phyloP scores from a whole-genome alignment of 805 yeast species.

The Kluyveromyces aestuarii region DNA sequence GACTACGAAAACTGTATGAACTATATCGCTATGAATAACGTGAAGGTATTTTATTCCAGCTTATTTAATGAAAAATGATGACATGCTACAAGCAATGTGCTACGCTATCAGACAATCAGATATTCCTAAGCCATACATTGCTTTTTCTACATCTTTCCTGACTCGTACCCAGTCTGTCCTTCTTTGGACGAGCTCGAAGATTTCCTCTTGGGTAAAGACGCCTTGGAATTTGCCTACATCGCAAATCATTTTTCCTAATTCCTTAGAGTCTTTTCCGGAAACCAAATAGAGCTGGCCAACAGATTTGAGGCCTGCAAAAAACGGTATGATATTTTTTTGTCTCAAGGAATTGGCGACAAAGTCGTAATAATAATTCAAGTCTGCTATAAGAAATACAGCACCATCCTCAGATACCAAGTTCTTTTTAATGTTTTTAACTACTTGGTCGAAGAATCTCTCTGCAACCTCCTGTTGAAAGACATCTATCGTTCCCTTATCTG shows the following conservation, averaged over 20 bases:
- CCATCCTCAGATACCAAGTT: constrained; percentile 72
- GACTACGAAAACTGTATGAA: constrained; percentile 22
- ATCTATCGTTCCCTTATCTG: constrained; percentile 81
- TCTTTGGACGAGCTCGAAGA: constrained; percentile 83
- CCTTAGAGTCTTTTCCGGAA: constrained; percentile 57
- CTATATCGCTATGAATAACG: constrained; percentile 24
- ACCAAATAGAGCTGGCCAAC: constrained; percentile 80
- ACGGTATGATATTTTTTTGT: constrained; percentile 62
- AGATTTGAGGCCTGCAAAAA: constrained; percentile 71
- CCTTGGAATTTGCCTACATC: constrained; percentile 84
- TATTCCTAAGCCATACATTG: constrained; percentile 84
- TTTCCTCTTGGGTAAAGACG: constrained; percentile 83
- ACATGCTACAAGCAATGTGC: not conserved
- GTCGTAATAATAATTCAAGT: constrained; percentile 67
- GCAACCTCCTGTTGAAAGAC: constrained; percentile 94
- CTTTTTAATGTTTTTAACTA: constrained; percentile 69
- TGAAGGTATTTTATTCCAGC: constrained; percentile 28
- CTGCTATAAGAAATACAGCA: constrained; percentile 73
- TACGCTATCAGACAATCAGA: constrained; percentile 64
- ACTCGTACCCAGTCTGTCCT: constrained; percentile 80
- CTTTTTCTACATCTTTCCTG: constrained; percentile 76
- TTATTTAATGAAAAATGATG: constrained; percentile 15
- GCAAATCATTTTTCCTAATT: constrained; percentile 72
- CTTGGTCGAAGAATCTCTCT: constrained; percentile 65
- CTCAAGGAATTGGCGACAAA: constrained; percentile 53